Evolutionary conservation across 2,329 filamentous ascomycete species (phyloP).

Genomic region (Alternaria sp.): DNA sequence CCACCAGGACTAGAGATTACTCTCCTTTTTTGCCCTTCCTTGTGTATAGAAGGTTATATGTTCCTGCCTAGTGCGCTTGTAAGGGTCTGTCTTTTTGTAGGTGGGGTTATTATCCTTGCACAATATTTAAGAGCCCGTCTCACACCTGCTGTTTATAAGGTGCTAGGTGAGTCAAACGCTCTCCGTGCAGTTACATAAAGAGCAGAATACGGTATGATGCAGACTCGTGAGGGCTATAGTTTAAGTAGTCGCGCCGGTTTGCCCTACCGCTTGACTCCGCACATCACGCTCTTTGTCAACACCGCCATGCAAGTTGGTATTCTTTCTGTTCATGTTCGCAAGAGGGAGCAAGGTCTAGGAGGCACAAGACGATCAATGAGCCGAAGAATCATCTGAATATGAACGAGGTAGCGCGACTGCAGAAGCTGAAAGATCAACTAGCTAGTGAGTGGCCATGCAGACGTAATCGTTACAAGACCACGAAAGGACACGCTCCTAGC

Average conservation of each 20-base stretch:
- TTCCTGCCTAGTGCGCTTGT: not conserved
- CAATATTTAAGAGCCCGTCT: not conserved
- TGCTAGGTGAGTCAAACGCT: too few relatives aligned
- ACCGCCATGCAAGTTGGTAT: not conserved
- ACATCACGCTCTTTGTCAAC: not conserved
- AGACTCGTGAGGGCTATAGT: too few relatives aligned
- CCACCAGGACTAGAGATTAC: slow-evolving; percentile 22
- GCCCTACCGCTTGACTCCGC: not conserved
- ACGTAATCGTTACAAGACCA: not conserved
- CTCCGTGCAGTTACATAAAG: too few relatives aligned
- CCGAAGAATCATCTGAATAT: not conserved
- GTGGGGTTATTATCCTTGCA: not conserved
- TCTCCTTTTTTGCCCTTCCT: slow-evolving; percentile 13
- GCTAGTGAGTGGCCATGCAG: not conserved
- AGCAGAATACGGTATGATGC: too few relatives aligned
- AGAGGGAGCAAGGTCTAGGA: not conserved
- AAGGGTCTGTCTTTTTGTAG: not conserved
- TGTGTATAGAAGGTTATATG: not conserved
- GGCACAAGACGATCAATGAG: not conserved
- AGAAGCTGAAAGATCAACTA: not conserved
- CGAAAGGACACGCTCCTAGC: not conserved
- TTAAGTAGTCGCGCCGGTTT: too few relatives aligned
- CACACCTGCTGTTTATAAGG: not conserved
- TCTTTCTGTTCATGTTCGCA: not conserved
- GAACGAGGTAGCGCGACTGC: not conserved